Percentiles rank a stretch among this genome's conserved stretches.
phyloP scores from a whole-genome alignment of 306 rosid species.

The Lithocarpus polystachyus region DNA sequence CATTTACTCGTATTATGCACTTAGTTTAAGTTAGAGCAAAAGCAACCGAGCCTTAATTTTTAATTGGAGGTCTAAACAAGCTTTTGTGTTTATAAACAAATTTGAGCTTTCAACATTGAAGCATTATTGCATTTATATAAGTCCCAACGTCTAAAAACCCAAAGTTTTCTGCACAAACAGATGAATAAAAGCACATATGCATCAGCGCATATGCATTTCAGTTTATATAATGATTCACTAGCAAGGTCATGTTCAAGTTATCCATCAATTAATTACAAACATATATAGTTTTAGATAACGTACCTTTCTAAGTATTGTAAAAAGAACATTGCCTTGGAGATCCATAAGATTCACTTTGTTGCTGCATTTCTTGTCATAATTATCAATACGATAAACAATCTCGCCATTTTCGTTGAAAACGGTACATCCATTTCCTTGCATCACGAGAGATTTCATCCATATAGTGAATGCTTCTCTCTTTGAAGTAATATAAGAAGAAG shows the following conservation, averaged over 20 bases:
- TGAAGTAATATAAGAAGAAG: conserved; percentile 14
- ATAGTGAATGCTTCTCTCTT: conserved; percentile 60
- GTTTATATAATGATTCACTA: background rate
- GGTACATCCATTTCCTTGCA: conserved; percentile 79
- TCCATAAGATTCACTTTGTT: conserved; percentile 79
- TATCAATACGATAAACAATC: conserved; percentile 69
- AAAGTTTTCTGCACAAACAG: conserved; percentile 43
- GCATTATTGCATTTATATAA: conserved; percentile 37
- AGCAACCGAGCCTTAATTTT: too few relatives aligned
- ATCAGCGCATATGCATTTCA: too few relatives aligned
- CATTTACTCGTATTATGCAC: too few relatives aligned
- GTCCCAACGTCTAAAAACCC: conserved; percentile 65
- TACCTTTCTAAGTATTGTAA: conserved; percentile 57
- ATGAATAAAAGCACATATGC: too few relatives aligned
- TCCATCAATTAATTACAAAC: too few relatives aligned
- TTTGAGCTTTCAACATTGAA: too few relatives aligned
- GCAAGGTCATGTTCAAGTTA: background rate
- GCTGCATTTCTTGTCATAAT: conserved; percentile 64
- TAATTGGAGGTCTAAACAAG: too few relatives aligned
- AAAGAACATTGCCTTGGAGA: conserved; percentile 58
- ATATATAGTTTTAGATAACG: background rate
- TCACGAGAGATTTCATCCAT: conserved; percentile 89
- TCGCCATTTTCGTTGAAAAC: conserved; percentile 63
- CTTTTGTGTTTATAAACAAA: too few relatives aligned
- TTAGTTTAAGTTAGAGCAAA: too few relatives aligned